These are phyloP conservation scores for Fraxinus ornus DNA, from an alignment of 305 asterid species.

Conservation along the genomic window DNA sequence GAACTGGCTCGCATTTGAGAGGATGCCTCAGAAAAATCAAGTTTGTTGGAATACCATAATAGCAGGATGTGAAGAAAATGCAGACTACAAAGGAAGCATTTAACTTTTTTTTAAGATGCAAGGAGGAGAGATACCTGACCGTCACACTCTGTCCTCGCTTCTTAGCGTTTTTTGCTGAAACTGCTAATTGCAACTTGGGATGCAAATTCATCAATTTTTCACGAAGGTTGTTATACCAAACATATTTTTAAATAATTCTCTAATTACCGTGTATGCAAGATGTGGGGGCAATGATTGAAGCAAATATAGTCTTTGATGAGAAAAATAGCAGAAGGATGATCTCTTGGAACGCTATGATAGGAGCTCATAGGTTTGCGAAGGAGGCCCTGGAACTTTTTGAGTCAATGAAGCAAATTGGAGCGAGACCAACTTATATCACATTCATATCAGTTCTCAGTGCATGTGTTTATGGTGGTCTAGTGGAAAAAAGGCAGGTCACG, in stretches of 20 bases:
- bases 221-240: conserved; percentile 61
- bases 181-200: conserved; percentile 51
- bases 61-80: conserved; percentile 68
- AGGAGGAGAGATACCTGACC: conserved; percentile 64
- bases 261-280: conserved; percentile 79
- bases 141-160: conserved; percentile 75
- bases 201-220: conserved; percentile 73
- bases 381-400: conserved; percentile 73
- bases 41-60: conserved; percentile 56
- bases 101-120: conserved; percentile 53
- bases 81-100: conserved; percentile 52
- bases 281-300: conserved; percentile 74
- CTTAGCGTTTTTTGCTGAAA: conserved; percentile 65
- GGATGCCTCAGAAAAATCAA: conserved; percentile 57
- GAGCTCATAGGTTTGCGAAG: conserved; percentile 68
- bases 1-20: conserved; percentile 55
- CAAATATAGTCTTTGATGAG: conserved; percentile 53
- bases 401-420: conserved; percentile 54
- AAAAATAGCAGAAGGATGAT: conserved; percentile 56
- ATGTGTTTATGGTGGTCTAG: conserved; percentile 77
- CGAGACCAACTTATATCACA: conserved; percentile 65
- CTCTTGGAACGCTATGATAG: conserved; percentile 66
- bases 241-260: conserved; percentile 69
- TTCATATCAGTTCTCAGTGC: conserved; percentile 79
- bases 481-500: conserved; percentile 54